Percentiles rank a stretch among this genome's conserved stretches.
Evolutionary conservation across 140 eudicot species (phyloP).

Genomic region (Oenanthe javanica): DNA sequence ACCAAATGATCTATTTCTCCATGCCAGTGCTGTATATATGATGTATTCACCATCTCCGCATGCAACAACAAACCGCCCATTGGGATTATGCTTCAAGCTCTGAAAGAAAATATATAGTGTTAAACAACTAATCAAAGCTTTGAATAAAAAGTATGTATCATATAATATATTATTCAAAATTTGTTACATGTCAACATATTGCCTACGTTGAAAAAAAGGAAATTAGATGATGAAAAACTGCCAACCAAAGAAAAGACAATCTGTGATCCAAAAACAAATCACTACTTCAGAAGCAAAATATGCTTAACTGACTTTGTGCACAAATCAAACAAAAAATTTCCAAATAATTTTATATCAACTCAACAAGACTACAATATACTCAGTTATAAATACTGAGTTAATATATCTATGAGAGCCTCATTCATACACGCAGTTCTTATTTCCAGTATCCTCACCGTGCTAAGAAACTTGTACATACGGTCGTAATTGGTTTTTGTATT

Average conservation of each 20-base stretch:
- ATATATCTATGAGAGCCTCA: neutral
- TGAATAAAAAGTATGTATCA: neutral
- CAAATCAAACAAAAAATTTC: neutral
- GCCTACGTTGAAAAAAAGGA: neutral
- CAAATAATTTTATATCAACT: neutral
- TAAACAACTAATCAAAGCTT: neutral
- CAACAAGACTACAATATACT: neutral
- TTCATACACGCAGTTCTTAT: neutral
- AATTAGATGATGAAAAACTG: neutral
- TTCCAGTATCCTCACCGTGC: neutral
- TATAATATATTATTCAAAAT: neutral
- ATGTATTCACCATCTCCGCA: constrained; percentile 99
- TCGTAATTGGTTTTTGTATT: neutral
- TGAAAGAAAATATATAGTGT: constrained; percentile 14
- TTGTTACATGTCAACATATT: neutral
- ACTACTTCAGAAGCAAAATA: neutral
- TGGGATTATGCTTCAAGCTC: constrained; percentile 97
- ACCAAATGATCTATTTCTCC: constrained; percentile 99
- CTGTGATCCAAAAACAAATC: neutral
- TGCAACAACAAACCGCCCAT: constrained; percentile 97
- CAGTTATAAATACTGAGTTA: neutral
- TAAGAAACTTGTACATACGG: neutral
- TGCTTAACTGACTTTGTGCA: neutral
- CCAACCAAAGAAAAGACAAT: neutral
- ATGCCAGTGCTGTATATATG: constrained; percentile 94